Evolutionary conservation across 805 yeast species (phyloP).

Genomic region (Starmerella floricola): DNA sequence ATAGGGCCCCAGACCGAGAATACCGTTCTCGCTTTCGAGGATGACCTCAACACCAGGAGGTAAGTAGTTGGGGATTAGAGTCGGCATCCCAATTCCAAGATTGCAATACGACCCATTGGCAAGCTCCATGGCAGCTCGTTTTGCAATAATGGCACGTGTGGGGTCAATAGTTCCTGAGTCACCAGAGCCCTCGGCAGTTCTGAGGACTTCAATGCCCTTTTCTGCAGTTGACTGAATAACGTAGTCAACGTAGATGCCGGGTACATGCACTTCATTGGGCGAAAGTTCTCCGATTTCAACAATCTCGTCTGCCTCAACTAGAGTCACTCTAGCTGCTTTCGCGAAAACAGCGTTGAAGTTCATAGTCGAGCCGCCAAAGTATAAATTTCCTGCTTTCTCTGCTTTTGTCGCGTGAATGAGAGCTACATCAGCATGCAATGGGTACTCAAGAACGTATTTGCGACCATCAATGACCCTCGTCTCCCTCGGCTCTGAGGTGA

Average conservation of each 20-base stretch:
- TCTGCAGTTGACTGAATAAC: constrained; percentile 34
- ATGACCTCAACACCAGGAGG: constrained; percentile 31
- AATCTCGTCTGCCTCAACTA: constrained; percentile 41
- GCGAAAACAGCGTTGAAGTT: constrained; percentile 39
- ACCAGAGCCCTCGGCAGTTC: constrained; percentile 4
- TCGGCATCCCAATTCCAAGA: constrained; percentile 43
- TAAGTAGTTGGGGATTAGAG: constrained; percentile 36
- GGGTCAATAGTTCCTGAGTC: neutral
- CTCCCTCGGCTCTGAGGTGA: constrained; percentile 33
- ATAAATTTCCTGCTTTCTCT: constrained; percentile 39
- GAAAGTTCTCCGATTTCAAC: constrained; percentile 36
- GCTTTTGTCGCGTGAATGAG: constrained; percentile 39
- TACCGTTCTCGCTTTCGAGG: constrained; percentile 40
- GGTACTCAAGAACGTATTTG: constrained; percentile 35
- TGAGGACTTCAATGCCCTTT: constrained; percentile 33
- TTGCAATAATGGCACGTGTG: constrained; percentile 31
- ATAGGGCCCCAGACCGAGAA: constrained; percentile 41
- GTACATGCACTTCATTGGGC: constrained; percentile 38
- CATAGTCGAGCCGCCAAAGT: constrained; percentile 37
- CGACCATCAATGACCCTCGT: constrained; percentile 35
- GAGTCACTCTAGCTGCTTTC: constrained; percentile 35
- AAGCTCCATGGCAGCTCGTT: constrained; percentile 39
- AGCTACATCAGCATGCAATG: constrained; percentile 39
- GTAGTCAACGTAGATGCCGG: constrained; percentile 35
- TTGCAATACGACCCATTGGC: constrained; percentile 35